Base-by-base conservation (phyloP, 2,329 filamentous ascomycete genomes). In the Beauveria scarabaeidicola region DNA sequence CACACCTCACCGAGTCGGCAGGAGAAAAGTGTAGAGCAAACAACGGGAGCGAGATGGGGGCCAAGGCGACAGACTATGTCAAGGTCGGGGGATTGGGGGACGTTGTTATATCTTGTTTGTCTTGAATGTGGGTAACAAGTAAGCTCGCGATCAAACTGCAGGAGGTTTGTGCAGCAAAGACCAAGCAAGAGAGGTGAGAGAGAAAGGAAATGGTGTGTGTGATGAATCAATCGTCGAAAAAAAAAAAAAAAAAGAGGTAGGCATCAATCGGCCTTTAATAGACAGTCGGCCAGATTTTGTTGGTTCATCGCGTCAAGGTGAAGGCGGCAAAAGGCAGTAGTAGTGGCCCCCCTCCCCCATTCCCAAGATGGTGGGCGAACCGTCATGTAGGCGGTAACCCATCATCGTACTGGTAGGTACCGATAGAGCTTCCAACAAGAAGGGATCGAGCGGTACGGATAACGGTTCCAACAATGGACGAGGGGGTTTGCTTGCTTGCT, bases 201-300 rank as follows among this genome's bases (percentile, higher is more conserved):
- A 29, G 29, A 23, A 41, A 27, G 9, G 29, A 40, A 15, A 32
- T 36, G 32, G 51, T 32, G 41, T 13, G 54, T 25, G 44, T 19
- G 43, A 47, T 38, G 41, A 19, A 36, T 38, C 3, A 21, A 25
- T 21, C 41, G 17, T 46, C 17, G 36, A 19, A 1, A 27, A 27
- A 10, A 10, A 3, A 10, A 10, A 3, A 11, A 32, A 32, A 32
- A 32, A 43, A 58, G 54, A 58, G 46, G 54, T 36, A 48, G 54
- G 54, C 38, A 51, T 51, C 44, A 32, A 58, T 51, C 29, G 6
- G 36, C 32, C 54, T 58, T 58, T 58, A 51, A 58, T 58, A 58
- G 44, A 40, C 4, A 8, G 8, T 58, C 6, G 46, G 19, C 29
- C 29, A 23, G 21, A 25, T 44, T 5, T n/a, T 9, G 56, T 52